phyloP scores from a whole-genome alignment of 805 yeast genomes.

The Metschnikowia proteae region DNA sequence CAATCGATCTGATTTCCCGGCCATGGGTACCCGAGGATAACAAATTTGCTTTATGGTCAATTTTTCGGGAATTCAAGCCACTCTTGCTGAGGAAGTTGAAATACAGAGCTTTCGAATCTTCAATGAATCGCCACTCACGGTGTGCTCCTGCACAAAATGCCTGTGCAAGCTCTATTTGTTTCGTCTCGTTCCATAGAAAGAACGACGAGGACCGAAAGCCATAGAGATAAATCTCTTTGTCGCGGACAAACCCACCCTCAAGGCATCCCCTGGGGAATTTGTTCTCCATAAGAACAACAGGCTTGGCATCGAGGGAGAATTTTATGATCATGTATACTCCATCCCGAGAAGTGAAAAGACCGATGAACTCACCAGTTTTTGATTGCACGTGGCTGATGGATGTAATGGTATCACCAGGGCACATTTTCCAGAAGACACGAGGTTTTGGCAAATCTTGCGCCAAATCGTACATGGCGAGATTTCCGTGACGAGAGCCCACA shows the following conservation, averaged over 20 bases:
- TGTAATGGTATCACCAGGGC: constrained; percentile 68
- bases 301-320: constrained; percentile 9
- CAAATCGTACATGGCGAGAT: constrained; percentile 54
- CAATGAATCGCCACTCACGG: constrained; percentile 66
- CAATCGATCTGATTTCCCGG: constrained; percentile 77
- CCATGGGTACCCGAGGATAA: constrained; percentile 76
- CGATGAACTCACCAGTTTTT: constrained; percentile 14
- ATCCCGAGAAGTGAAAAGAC: constrained; percentile 58
- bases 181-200: constrained; percentile 77
- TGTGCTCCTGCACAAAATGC: constrained; percentile 91
- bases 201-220: constrained; percentile 83
- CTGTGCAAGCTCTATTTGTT: constrained; percentile 63
- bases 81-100: constrained; percentile 59
- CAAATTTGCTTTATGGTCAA: constrained; percentile 22
- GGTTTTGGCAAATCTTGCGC: constrained; percentile 12
- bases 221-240: constrained; percentile 52
- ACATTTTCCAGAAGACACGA: constrained; percentile 35
- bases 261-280: constrained; percentile 71
- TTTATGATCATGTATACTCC: constrained; percentile 51
- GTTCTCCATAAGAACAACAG: constrained; percentile 48
- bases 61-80: constrained; percentile 36
- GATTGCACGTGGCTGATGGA: constrained; percentile 42
- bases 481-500: constrained; percentile 71
- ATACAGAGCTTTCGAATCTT: constrained; percentile 19
- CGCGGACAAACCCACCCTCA: constrained; percentile 61